Evolutionary conservation across 306 rosid species (phyloP).

Genomic region (Dalbergia cochinchinensis): DNA sequence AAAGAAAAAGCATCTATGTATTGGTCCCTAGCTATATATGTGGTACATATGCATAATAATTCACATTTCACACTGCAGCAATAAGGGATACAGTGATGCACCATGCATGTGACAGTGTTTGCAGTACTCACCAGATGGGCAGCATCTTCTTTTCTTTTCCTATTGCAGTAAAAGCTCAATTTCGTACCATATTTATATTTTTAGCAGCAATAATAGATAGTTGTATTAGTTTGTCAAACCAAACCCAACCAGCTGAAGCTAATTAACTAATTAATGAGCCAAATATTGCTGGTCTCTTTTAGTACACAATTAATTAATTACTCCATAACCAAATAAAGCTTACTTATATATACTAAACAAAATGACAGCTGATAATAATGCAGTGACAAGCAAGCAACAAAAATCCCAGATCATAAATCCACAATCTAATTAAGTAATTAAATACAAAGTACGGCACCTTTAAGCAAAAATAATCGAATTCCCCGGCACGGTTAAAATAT

Average conservation of each 20-base stretch:
- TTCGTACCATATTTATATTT: background rate
- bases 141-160: background rate
- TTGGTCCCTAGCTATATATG: constrained; percentile 37
- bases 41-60: background rate
- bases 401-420: constrained; percentile 21
- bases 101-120: constrained; percentile 15
- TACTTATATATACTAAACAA: too few species aligned
- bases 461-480: background rate
- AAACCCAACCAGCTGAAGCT: constrained; percentile 1
- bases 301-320: background rate
- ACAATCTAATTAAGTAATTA: background rate
- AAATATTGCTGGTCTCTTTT: constrained; percentile 7
- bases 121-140: constrained; percentile 7
- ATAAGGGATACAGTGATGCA: background rate
- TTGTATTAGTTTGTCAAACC: constrained; percentile 13
- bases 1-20: constrained; percentile 2
- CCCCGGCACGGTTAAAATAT: background rate
- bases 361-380: too few species aligned
- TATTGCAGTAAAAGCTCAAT: background rate
- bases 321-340: too few species aligned
- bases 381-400: background rate
- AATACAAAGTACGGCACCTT: background rate
- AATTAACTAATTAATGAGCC: constrained; percentile 2
- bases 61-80: constrained; percentile 8
- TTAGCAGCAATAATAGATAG: background rate